Evolutionary conservation across 2,329 filamentous ascomycete species (phyloP).

Genomic region (Microdochium paspali): DNA sequence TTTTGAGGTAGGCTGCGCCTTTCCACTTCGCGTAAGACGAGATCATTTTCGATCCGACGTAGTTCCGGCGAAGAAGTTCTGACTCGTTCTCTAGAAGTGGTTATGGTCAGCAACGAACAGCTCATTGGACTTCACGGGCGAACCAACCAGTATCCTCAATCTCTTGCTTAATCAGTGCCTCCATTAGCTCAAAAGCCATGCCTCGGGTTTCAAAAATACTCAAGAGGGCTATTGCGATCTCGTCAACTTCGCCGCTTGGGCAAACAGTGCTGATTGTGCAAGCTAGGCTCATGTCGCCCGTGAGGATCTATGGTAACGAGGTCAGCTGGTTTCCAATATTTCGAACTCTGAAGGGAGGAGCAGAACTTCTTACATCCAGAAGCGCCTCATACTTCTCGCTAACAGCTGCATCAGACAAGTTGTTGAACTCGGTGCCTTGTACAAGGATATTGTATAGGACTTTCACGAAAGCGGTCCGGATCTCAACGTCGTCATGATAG

Average conservation of each 20-base stretch:
- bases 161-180: constrained; percentile 59
- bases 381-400: constrained; percentile 61
- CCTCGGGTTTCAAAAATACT: constrained; percentile 63
- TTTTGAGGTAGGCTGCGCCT: constrained; percentile 51
- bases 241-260: constrained; percentile 59
- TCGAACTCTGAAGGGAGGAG: neutral
- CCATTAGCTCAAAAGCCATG: constrained; percentile 51
- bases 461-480: constrained; percentile 60
- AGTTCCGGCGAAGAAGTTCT: constrained; percentile 57
- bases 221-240: constrained; percentile 56
- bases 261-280: constrained; percentile 57
- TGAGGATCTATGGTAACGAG: constrained; percentile 36
- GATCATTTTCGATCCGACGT: constrained; percentile 64
- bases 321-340: constrained; percentile 3
- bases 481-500: constrained; percentile 61
- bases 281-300: constrained; percentile 52
- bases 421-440: constrained; percentile 64
- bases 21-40: constrained; percentile 67
- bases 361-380: constrained; percentile 35
- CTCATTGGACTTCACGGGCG: neutral
- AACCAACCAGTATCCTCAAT: constrained; percentile 52
- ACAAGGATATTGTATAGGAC: constrained; percentile 62
- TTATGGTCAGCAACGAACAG: neutral
- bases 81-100: constrained; percentile 48
- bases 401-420: constrained; percentile 56